Evolutionary conservation across 139 green algal species (phyloP), one percentile per base, ranked within the genome.

Genomic region (Choricystis sp.): DNA sequence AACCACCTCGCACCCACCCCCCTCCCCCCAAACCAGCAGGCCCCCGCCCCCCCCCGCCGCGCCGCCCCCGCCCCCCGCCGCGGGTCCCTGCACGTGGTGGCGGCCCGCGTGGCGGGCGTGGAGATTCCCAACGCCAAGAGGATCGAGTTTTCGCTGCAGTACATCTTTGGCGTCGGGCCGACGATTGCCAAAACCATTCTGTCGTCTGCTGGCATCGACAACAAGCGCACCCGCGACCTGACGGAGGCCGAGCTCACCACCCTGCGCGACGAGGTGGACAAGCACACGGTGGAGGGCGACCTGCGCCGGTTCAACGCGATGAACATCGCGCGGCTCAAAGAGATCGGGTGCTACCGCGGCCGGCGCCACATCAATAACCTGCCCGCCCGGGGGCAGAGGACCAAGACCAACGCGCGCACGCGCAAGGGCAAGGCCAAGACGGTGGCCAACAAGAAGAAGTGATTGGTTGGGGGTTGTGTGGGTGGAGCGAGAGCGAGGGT

Each of bases 81-180:
- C 22, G 65, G 56, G 31, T 75, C 85, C 19, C 71, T 94, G 48
- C 67, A 68, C n/a, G 75, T 93, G n/a, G 64, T 83, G 66, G 77
- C 74, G 24, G 80, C 94, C n/a, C 91, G 91, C 86, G 82, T 98
- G 4, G 92, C 85, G 60, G 92, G 91, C 61, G 90, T 98, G 58
- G 94, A 99, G 71, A 92, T 99, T 56, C 94, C 94, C 56, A 99
- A 99, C 85, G 78, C 79, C 72, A 98, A 98, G 86, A 72, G 81
- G 16, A 84, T 97, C 49, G 88, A 98, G 80, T 87, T 76, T 31
- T 90, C 88, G 1, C 83, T 99, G 59, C 89, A 90, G 68, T 98
- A 98, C 84, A 94, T 98, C 30, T 96, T 85, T 69, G 88, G 91
- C 70, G 90, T 99, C 57, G 94, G 94, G 48, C 66, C 74, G 57